Percentiles rank a stretch among this genome's conserved stretches.
phyloP scores from a whole-genome alignment of 2,329 filamentous ascomycete species.

The Colletotrichum musicola region DNA sequence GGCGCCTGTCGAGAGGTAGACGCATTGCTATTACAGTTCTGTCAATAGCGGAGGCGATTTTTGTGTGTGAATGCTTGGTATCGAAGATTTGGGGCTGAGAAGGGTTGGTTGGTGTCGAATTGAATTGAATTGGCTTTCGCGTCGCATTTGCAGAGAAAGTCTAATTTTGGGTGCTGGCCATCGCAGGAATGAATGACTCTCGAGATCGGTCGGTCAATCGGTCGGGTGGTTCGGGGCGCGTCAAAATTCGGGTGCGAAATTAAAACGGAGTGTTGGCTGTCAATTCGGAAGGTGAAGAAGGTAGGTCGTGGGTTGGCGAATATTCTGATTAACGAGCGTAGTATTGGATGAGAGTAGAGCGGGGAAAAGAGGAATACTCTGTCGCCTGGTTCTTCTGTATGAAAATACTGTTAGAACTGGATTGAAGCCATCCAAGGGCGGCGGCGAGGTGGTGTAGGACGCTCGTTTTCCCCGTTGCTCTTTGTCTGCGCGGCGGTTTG shows the following conservation, averaged over 20 bases:
- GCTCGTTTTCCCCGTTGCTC: conserved; percentile 28
- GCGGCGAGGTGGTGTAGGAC: conserved; percentile 17
- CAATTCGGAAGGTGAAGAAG: conserved; percentile 17
- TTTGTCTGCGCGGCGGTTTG: conserved; percentile 31
- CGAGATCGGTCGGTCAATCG: conserved; percentile 15
- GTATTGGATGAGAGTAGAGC: conserved; percentile 18
- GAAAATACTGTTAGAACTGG: conserved; percentile 33
- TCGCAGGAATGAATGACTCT: conserved; percentile 14
- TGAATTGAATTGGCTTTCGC: conserved; percentile 7
- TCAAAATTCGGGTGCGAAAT: conserved; percentile 29
- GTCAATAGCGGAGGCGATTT: background rate
- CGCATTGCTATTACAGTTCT: conserved; percentile 57
- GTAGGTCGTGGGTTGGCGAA: conserved; percentile 7
- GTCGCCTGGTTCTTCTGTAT: conserved; percentile 27
- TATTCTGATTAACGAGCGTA: conserved; percentile 36
- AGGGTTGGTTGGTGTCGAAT: conserved; percentile 9
- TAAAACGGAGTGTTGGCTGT: conserved; percentile 26
- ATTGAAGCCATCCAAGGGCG: conserved; percentile 30
- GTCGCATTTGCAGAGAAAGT: conserved; percentile 33
- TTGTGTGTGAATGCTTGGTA: conserved; percentile 21
- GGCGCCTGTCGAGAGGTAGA: conserved; percentile 58
- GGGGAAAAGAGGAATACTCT: conserved; percentile 13
- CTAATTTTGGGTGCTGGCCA: conserved; percentile 34
- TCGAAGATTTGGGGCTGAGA: conserved; percentile 18
- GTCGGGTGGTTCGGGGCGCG: conserved; percentile 25